phyloP scores from a whole-genome alignment of 169 alveolate genomes.

The Neospora caninum region DNA sequence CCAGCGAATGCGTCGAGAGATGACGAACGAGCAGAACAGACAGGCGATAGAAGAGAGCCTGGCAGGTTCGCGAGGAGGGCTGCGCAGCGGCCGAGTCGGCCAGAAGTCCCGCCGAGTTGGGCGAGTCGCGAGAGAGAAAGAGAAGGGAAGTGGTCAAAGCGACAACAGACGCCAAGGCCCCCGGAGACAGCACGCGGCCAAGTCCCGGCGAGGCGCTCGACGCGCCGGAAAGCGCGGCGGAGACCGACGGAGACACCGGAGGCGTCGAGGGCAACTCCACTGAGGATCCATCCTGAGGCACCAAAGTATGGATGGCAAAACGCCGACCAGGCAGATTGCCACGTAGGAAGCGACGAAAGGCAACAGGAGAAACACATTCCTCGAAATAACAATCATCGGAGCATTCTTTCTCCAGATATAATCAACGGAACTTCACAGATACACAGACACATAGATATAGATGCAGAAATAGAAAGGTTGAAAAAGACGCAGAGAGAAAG shows the following conservation, averaged over 20 bases:
- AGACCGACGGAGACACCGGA: neutral
- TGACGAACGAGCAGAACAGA: neutral
- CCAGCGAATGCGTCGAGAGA: neutral
- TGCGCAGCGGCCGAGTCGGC: neutral
- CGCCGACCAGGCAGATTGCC: no score
- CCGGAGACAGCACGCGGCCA: neutral
- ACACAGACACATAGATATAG: no score
- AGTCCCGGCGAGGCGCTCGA: neutral
- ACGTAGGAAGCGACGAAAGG: no score
- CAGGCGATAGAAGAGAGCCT: conserved; percentile 20
- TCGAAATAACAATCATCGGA: no score
- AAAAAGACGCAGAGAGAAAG: neutral
- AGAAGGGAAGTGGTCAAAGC: neutral
- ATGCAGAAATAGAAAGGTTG: no score
- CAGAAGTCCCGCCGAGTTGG: neutral
- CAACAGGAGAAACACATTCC: no score
- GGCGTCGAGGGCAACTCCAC: neutral
- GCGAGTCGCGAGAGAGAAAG: neutral
- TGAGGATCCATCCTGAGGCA: neutral
- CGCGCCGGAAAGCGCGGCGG: neutral
- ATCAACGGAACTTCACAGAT: no score
- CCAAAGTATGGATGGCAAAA: neutral
- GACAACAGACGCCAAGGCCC: neutral
- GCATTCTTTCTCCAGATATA: no score
- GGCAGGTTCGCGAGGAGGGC: neutral